Evolutionary conservation across 768 basidiomycete species (phyloP).

Genomic region (Naematelia encephala): DNA sequence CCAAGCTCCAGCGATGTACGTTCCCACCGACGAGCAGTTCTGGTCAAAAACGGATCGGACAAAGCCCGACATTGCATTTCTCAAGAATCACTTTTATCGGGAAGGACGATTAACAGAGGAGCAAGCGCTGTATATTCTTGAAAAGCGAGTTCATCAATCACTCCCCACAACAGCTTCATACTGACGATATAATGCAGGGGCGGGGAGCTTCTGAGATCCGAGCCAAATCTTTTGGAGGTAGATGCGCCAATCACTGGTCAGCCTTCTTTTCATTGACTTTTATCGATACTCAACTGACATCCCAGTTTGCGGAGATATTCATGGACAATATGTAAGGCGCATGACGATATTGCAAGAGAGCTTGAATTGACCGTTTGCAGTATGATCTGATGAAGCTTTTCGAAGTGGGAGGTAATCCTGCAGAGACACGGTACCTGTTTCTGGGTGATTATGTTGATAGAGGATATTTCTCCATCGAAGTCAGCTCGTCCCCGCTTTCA

Average conservation of each 20-base stretch:
- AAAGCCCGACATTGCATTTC: slow-evolving; percentile 91
- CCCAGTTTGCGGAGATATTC: slow-evolving; percentile 92
- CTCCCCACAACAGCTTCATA: not conserved
- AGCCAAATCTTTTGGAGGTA: slow-evolving; percentile 86
- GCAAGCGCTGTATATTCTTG: slow-evolving; percentile 89
- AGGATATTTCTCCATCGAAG: slow-evolving; percentile 92
- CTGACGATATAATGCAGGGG: slow-evolving; percentile 32
- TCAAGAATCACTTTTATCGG: slow-evolving; percentile 98
- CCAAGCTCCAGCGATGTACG: slow-evolving; percentile 92
- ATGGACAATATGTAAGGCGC: slow-evolving; percentile 91
- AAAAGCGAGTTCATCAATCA: slow-evolving; percentile 54
- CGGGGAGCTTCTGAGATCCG: slow-evolving; percentile 72
- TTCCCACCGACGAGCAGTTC: slow-evolving; percentile 91
- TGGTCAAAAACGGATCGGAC: slow-evolving; percentile 76
- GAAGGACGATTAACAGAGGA: slow-evolving; percentile 91
- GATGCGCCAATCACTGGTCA: slow-evolving; percentile 96
- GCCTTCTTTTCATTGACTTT: slow-evolving; percentile 28
- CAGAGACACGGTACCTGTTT: slow-evolving; percentile 87
- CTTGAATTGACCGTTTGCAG: slow-evolving; percentile 54
- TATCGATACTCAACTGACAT: not conserved
- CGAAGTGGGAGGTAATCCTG: slow-evolving; percentile 90
- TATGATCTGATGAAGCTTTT: slow-evolving; percentile 94
- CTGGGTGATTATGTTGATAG: slow-evolving; percentile 90
- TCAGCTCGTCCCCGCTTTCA: slow-evolving; percentile 44
- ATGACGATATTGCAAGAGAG: too few species aligned